Base-by-base conservation (phyloP, 495 filamentous ascomycete species). In the Penicillium parvum region DNA sequence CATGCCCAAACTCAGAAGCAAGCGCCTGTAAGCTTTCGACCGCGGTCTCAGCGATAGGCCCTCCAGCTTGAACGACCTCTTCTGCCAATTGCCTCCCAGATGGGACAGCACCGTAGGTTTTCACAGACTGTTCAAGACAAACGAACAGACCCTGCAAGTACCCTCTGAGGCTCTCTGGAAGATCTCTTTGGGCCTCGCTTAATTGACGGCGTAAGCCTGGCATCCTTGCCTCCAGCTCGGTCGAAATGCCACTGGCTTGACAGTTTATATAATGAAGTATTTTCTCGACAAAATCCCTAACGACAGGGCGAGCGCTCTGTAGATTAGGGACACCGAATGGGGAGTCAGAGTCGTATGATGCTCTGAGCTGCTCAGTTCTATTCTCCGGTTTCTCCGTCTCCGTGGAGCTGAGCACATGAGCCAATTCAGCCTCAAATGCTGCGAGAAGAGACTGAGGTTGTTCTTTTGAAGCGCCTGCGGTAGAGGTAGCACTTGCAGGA, bases 401-500 rank as follows among this genome's bases (percentile, higher is more conserved):
- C 2, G 48, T 32, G 22, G 58, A 33, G 40, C 60, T 26, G 32
- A 75, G 47, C 10, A 77, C 54, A 40, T 58, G 71, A 26, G 74
- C 64, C 49, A 79, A 54, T 45, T 79, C 74, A n/a, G 62, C 66
- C 37, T 77, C 74, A 33, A 77, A 77, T 27, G 69, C 69, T 26
- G 65, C 66, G 35, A 79, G 58, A 17, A 78, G 57, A 17, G 74
- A 61, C 40, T 63, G 50, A 25, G 47, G 22, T 5, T 59, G 49
- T 16, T 55, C 40, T 4, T 28, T 19, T 3, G 50, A 26, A 3
- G 37, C 23, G 11, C 45, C 15, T 1, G 28, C 3, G 7, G 32
- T 38, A 11, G 47, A 7, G 7, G 14, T 28, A n/a, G 34, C 25
- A 19, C 27, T 18, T 10, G 22, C 32, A 8, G 43, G 20, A 20